Conservation (phyloP, 495 filamentous ascomycete species). For the Penicillium taxi region DNA sequence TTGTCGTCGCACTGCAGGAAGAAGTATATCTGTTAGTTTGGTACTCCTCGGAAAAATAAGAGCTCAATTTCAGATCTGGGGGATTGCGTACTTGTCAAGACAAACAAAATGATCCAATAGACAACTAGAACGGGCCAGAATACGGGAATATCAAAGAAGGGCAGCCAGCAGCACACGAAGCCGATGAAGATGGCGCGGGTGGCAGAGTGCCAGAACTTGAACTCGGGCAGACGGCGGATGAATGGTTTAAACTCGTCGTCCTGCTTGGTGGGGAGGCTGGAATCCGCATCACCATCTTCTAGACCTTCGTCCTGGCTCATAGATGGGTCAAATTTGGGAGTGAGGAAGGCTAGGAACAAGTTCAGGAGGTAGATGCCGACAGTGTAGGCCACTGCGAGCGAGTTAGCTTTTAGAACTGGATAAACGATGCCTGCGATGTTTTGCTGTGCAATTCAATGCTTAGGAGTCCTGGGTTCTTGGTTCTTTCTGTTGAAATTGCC, state of each 20-base stretch:
- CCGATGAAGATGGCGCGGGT: slow-evolving; percentile 78
- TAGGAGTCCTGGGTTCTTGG: not conserved
- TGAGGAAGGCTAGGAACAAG: slow-evolving; percentile 96
- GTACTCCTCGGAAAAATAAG: not conserved
- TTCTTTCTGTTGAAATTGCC: not conserved
- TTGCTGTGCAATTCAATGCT: not conserved
- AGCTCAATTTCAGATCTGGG: not conserved
- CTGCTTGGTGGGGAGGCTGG: slow-evolving; percentile 77
- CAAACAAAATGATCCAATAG: slow-evolving; percentile 96
- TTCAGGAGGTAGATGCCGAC: slow-evolving; percentile 99
- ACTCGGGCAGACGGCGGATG: slow-evolving; percentile 90
- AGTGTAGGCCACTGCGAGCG: slow-evolving; percentile 75
- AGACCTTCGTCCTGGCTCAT: slow-evolving; percentile 92
- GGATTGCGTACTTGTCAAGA: slow-evolving; percentile 75
- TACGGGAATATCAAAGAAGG: slow-evolving; percentile 89
- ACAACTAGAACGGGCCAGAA: slow-evolving; percentile 98
- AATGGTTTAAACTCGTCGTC: slow-evolving; percentile 97
- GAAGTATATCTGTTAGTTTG: not conserved
- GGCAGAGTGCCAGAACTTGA: slow-evolving; percentile 98
- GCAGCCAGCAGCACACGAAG: slow-evolving; percentile 87
- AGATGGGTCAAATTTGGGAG: slow-evolving; percentile 97
- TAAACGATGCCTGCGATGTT: too few relatives aligned
- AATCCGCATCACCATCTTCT: slow-evolving; percentile 72
- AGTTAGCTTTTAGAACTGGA: slow-evolving; percentile 8
- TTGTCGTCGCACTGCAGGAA: slow-evolving; percentile 75